These are phyloP conservation scores for Tetradesmus lagerheimii DNA, from an alignment of 139 green algal species.

Conservation along the genomic window DNA sequence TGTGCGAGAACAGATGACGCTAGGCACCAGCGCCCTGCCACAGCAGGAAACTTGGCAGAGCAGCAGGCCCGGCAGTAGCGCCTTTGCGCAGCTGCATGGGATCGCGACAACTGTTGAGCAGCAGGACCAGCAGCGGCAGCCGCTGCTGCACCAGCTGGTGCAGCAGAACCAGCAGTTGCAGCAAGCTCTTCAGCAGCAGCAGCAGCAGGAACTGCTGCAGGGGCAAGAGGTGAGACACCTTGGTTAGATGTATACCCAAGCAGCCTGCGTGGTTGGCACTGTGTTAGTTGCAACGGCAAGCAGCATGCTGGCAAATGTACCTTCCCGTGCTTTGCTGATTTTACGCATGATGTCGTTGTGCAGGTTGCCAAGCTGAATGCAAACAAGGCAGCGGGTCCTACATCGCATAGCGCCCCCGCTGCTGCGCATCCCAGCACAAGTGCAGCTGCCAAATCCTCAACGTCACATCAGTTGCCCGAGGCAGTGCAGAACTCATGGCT, in stretches of 20 bases:
- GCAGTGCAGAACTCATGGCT: slow-evolving; percentile 41
- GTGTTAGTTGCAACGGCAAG: background rate
- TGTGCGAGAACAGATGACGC: background rate
- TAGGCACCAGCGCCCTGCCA: background rate
- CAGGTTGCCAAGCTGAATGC: background rate
- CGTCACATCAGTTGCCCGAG: background rate
- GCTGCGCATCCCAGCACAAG: background rate
- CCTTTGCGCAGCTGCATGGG: background rate
- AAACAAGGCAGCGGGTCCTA: background rate
- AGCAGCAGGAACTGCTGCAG: background rate
- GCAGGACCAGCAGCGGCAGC: background rate
- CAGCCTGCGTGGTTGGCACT: no score
- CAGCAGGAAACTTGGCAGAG: background rate
- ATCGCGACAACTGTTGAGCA: background rate
- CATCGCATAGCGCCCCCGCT: no score
- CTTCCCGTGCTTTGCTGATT: background rate
- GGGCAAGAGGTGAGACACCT: background rate
- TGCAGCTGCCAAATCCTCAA: background rate
- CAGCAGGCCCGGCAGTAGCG: background rate
- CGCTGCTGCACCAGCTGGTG: slow-evolving; percentile 5
- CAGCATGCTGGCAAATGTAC: background rate
- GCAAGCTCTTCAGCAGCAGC: background rate
- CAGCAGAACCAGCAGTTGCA: slow-evolving; percentile 34
- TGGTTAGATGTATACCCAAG: background rate
- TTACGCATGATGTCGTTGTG: background rate